Evolutionary conservation across 2,329 filamentous ascomycete genomes (phyloP), one percentile per base, ranked within the genome.

Genomic region (Fusarium metavorans): DNA sequence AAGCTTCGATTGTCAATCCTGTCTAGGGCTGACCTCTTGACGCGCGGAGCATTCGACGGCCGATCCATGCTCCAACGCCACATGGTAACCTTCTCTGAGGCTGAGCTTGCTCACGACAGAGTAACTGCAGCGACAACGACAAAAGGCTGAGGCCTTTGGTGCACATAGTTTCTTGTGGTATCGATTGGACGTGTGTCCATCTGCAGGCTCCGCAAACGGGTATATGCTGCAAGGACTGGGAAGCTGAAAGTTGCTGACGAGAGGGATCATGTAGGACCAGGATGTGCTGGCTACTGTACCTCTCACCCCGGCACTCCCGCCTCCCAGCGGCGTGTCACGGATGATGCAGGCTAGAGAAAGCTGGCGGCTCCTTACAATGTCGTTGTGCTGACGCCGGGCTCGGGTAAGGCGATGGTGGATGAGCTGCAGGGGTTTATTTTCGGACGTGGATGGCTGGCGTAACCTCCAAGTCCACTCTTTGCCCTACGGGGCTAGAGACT

Each of bases 341-440:
- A 34, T 54, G 50, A 20, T 32, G 50, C 50, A 54, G 27, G 27
- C 18, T 20, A 34, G 50, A 34, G 27, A 32, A n/a, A 54, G 18
- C 18, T 34, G 50, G 50, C 18, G 27, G 50, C 50, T 54, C 50
- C 50, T 34, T 20, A 32, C 50, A 54, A 54, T 54, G 27, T 54
- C 11, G 50, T 54, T 54, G 50, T 65, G 60, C 67, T 70, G 68
- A 70, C 64, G 41, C 64, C 52, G 41, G 32, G 64, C 63, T 27
- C 27, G 58, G 64, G 58, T 60, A 39, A 39, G 52, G 57, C 59
- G 64, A 58, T 52, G 48, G 48, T 52, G 48, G 48, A 52, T 32
- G 48, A 32, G 48, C 50, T 54, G 18, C 60, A 32, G 45, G 65
- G 64, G 52, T 48, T 62, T 65, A 63, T 73, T 72, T 71, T 71